These are phyloP conservation scores for Lyophyllum decastes DNA, from an alignment of 768 basidiomycete species.

Conservation along the genomic window DNA sequence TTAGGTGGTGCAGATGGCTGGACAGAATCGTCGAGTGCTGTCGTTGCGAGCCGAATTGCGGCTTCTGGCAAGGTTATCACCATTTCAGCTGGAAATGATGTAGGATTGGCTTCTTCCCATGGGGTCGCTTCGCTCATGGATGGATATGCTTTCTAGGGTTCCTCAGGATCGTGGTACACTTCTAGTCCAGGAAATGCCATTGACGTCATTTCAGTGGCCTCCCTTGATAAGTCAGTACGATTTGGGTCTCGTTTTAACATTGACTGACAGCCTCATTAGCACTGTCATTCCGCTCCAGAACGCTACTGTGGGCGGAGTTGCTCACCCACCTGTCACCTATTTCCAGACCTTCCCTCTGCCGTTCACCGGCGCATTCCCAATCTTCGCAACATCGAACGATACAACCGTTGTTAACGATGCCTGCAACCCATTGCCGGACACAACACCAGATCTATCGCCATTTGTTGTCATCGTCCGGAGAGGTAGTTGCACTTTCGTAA, in stretches of 20 bases:
- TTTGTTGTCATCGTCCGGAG: conserved; percentile 59
- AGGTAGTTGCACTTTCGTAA: conserved; percentile 58
- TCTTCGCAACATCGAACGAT: conserved; percentile 62
- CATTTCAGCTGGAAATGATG: conserved; percentile 60
- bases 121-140: background rate
- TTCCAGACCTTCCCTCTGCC: conserved; percentile 50
- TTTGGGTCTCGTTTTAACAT: background rate
- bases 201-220: conserved; percentile 58
- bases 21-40: conserved; percentile 55
- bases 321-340: conserved; percentile 54
- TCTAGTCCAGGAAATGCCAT: conserved; percentile 53
- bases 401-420: conserved; percentile 56
- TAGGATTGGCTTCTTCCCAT: conserved; percentile 11
- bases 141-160: conserved; percentile 32
- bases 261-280: conserved; percentile 24
- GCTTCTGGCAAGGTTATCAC: conserved; percentile 60
- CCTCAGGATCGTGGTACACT: conserved; percentile 63
- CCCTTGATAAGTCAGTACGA: conserved; percentile 48
- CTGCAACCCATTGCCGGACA: conserved; percentile 55
- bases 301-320: conserved; percentile 50
- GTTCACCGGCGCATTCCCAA: conserved; percentile 45
- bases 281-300: conserved; percentile 59
- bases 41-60: conserved; percentile 61
- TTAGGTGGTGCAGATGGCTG: conserved; percentile 65
- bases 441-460: conserved; percentile 52